Evolutionary conservation across 75 land plant genomes (phyloP).

Genomic region (Sequoia sempervirens): DNA sequence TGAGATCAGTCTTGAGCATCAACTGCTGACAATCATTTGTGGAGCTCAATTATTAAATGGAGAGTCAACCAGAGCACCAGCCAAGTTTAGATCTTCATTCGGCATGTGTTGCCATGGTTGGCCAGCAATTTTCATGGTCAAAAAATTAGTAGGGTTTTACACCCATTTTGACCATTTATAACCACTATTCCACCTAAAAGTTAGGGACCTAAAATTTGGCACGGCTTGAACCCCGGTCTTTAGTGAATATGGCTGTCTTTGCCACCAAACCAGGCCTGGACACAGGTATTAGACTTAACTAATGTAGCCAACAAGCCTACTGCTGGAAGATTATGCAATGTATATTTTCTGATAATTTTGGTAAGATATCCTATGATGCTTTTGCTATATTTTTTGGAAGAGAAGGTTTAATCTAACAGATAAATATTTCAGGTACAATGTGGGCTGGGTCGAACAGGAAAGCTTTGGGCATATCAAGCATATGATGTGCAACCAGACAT

Average conservation of each 20-base stretch:
- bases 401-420: background rate
- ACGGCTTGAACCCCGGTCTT: background rate
- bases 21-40: background rate
- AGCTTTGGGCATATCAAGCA: slow-evolving; percentile 86
- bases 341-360: background rate
- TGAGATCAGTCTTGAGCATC: background rate
- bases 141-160: background rate
- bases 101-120: background rate
- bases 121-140: background rate
- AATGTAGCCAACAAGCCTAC: background rate
- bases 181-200: background rate
- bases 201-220: background rate
- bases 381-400: background rate
- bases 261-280: background rate
- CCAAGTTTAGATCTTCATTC: background rate
- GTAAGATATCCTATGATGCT: background rate
- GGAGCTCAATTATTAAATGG: background rate
- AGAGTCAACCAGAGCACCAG: background rate
- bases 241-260: background rate
- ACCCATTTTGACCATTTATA: background rate
- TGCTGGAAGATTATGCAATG: background rate
- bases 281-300: background rate
- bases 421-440: slow-evolving; percentile 71
- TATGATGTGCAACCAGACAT: slow-evolving; percentile 80
- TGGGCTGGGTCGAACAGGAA: slow-evolving; percentile 85